phyloP scores from a whole-genome alignment of 2,329 filamentous ascomycete genomes.

The Aspergillus hortae region DNA sequence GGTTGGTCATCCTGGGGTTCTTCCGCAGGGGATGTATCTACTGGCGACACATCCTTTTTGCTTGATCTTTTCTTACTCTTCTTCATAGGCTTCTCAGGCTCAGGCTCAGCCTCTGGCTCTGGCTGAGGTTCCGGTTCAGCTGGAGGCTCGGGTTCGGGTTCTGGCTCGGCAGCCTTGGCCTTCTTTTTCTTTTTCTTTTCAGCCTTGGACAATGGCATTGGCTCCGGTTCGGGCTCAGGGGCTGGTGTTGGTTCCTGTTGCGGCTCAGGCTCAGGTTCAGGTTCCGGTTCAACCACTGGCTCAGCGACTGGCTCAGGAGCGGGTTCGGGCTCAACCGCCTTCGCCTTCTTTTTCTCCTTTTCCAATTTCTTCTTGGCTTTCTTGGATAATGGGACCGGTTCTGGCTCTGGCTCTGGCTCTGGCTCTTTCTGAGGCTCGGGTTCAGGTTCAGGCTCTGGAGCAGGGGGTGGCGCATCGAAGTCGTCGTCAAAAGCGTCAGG shows the following conservation, averaged over 20 bases:
- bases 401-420: constrained; percentile 18
- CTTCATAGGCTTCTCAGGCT: constrained; percentile 26
- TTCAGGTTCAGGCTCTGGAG: constrained; percentile 22
- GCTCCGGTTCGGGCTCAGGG: constrained; percentile 27
- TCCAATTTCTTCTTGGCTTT: constrained; percentile 23
- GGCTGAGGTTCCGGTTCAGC: constrained; percentile 4
- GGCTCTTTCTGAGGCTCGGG: constrained; percentile 22
- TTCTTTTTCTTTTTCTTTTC: constrained; percentile 24
- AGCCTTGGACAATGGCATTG: constrained; percentile 21
- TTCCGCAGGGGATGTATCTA: constrained; percentile 49
- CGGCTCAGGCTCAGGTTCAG: constrained; percentile 19
- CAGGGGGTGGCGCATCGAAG: constrained; percentile 18
- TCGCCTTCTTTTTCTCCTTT: constrained; percentile 21
- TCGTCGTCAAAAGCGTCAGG: constrained; percentile 51
- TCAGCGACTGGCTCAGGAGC: constrained; percentile 30
- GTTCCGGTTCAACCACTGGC: constrained; percentile 23
- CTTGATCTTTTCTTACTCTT: constrained; percentile 33
- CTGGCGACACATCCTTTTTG: constrained; percentile 26
- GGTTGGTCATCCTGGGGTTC: constrained; percentile 25
- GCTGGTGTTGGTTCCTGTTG: constrained; percentile 32
- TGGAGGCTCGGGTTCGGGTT: constrained; percentile 20
- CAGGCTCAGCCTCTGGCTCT: constrained; percentile 17
- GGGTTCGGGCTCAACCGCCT: constrained; percentile 26
- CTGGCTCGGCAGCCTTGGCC: constrained; percentile 21
- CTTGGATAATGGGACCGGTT: constrained; percentile 21